phyloP scores from a whole-genome alignment of 1,284 basidiomycete species.

The Leccinum griseonigrum region DNA sequence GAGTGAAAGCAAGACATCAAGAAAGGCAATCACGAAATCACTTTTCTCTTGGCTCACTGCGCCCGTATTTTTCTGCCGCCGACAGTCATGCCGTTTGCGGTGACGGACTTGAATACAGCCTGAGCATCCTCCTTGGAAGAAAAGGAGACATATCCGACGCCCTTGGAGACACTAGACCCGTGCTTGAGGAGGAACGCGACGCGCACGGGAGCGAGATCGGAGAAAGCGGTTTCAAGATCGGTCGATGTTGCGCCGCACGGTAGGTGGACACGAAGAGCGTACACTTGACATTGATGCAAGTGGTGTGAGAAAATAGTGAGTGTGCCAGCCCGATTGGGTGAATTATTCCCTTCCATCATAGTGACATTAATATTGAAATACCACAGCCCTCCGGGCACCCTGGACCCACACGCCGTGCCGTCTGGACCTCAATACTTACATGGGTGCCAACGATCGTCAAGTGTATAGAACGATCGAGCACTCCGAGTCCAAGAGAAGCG shows the following conservation, averaged over 20 bases:
- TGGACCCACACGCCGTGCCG: no score
- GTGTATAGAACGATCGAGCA: no score
- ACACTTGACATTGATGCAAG: not conserved
- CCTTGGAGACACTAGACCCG: constrained; percentile 83
- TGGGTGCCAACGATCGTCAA: no score
- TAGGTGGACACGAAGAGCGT: constrained; percentile 80
- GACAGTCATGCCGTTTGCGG: constrained; percentile 52
- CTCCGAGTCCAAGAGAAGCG: no score
- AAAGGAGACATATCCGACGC: constrained; percentile 98
- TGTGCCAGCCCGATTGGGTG: no score
- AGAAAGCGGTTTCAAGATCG: constrained; percentile 91
- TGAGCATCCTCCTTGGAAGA: constrained; percentile 89
- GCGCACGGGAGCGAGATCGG: constrained; percentile 91
- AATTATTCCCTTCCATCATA: no score
- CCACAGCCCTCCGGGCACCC: no score
- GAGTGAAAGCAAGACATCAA: not conserved
- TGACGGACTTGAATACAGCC: constrained; percentile 62
- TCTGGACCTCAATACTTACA: no score
- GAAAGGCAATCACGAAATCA: constrained; percentile 26
- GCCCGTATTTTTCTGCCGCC: constrained; percentile 72
- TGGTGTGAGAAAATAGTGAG: not conserved
- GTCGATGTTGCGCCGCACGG: constrained; percentile 89
- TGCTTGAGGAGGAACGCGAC: constrained; percentile 88
- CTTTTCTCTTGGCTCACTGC: constrained; percentile 80
- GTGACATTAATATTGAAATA: no score